Base-by-base conservation (phyloP, 106 monocot genomes). In the Amphibolis antarctica region DNA sequence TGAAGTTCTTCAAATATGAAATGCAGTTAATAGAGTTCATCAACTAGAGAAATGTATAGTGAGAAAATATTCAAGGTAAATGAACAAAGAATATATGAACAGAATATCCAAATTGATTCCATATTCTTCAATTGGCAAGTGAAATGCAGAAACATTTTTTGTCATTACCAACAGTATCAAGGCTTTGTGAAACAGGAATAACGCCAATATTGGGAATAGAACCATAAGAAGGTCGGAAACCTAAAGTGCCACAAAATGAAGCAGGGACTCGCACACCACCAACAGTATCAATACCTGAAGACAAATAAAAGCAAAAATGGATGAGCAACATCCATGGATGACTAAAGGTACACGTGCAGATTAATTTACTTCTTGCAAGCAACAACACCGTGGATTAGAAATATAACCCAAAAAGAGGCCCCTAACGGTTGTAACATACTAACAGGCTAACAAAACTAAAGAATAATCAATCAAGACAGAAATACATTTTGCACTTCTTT, bases 181-280 rank as follows among this genome's bases (percentile, higher is more conserved):
- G 78, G 74, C 96, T 98, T 64, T 76, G 86, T 19, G 96, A 84
- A 31, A 90, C 74, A 21, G 86, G 86, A 81, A 90, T 76, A 49
- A 84, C 45, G 26, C 96, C 96, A 56, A 62, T 59, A 64, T 75
- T 85, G 30, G 75, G 71, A 30, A 85, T 67, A 65, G 78, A 72
- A 44, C 74, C 78, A 76, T 80, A 80, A 42, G 90, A 98, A 67
- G 96, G 84, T 14, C 82, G 75, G 67, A 86, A 90, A 5, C 78
- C 90, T 50, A 90, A 72, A 20, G 86, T 71, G 47, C 90, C 86
- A 79, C 96, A 98, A 63, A 71, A 98, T 22, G 66, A 79, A n/a
- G 70, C 96, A 42, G 90, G 86, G 46, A 90, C 60, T 74, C 90
- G 82, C 50, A 98, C 84, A 78, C 90, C 90, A 60, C 96, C 90